These are phyloP conservation scores for Digitaria exilis DNA, from an alignment of 202 grass and related monocot genomes.

Conservation along the genomic window DNA sequence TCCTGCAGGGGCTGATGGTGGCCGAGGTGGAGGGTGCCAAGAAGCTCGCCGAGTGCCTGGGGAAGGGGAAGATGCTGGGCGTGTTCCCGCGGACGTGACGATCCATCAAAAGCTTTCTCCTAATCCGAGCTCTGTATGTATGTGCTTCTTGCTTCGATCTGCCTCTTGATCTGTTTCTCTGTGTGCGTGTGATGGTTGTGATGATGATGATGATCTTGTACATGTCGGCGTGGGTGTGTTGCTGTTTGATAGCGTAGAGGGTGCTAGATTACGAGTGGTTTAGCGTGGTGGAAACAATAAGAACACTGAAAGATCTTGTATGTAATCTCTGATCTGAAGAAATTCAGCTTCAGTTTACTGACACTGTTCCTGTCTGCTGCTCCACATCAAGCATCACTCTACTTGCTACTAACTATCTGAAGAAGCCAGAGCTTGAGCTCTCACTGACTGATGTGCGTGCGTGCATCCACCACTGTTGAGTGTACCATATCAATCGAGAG, in stretches of 20 bases:
- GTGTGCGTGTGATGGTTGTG: background rate
- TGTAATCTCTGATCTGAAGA: slow-evolving; percentile 20
- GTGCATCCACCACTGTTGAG: background rate
- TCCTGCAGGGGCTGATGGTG: slow-evolving; percentile 52
- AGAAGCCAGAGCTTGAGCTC: background rate
- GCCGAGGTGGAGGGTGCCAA: slow-evolving; percentile 85
- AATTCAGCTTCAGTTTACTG: slow-evolving; percentile 26
- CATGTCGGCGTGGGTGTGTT: slow-evolving; percentile 1
- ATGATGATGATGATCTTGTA: slow-evolving; percentile 32
- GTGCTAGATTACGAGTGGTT: slow-evolving; percentile 10
- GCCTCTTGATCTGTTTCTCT: background rate
- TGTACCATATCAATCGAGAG: background rate
- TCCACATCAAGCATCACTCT: background rate
- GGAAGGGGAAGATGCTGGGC: slow-evolving; percentile 79
- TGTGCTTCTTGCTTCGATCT: background rate
- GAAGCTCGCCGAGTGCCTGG: slow-evolving; percentile 70
- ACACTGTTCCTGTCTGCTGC: background rate
- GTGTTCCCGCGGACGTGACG: slow-evolving; percentile 79
- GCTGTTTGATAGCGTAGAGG: slow-evolving; percentile 39
- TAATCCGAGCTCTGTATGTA: background rate
- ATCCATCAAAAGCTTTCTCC: background rate
- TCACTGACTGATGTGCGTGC: background rate
- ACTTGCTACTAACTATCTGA: background rate
- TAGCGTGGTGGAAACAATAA: slow-evolving; percentile 43
- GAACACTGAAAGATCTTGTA: slow-evolving; percentile 40